Evolutionary conservation across 768 basidiomycete genomes (phyloP), one percentile per base, ranked within the genome.

Genomic region (Omphalotus guepiniiformis): DNA sequence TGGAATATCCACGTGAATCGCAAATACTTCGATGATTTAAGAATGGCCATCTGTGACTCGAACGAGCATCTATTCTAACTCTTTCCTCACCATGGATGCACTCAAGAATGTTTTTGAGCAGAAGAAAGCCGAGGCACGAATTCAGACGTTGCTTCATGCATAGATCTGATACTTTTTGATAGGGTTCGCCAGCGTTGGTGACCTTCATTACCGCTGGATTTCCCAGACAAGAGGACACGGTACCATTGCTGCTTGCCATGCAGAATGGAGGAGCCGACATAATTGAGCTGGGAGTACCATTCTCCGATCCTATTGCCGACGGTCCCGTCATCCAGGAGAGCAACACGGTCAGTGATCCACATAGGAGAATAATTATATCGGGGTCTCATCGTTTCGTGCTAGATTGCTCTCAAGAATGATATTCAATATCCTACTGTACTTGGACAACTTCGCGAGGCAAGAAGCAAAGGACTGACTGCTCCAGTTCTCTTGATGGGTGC

Each of bases 191-290:
- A 39, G 84, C 80, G 4, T 69, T 91, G 45, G 77, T 92, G 55
- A 89, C 94, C 28, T 99, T 96, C 67, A 74, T 98, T 56, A 99
- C 95, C 18, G 94, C 94, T 37, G 95, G 95, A 12, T 98, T 84
- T 68, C 95, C 95, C 22, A 80, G 71, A 6, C 64, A 67, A 45
- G 72, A 82, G 59, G 85, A 87, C 49, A 97, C 95, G 0, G 89
- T 95, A 9, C 83, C 89, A 2, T 76, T 93, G 49, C 64, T 97
- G 72, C 79, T 98, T 28, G 88, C 89, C 21, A 90, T 99, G 83
- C 87, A 98, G 65, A 78, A 79, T 37, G 95, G 95, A 44, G 95
- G 95, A 5, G 80, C 91, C 37, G 93, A 97, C 63, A 80, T 97
- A 50, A 93, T 98, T 51, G 95, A 99, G 64, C 77, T 99, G 15